Percentiles rank a stretch among this genome's conserved stretches.
Conservation (phyloP, 768 basidiomycete species). For the Amanita thiersii region DNA sequence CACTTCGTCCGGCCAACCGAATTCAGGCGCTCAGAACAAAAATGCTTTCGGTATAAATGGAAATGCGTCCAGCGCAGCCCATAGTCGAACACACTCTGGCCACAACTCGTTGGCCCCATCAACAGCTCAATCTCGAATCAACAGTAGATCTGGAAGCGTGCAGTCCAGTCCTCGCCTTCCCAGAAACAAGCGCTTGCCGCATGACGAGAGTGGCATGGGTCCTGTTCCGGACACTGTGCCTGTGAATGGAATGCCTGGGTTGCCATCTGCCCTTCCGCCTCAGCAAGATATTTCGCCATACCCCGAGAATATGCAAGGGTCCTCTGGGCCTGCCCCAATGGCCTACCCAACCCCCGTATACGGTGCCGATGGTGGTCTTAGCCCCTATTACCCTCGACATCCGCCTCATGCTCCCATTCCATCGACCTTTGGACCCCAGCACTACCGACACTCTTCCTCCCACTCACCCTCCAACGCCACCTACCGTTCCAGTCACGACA, state of each 20-base stretch:
- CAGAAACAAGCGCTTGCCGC: conserved; percentile 32
- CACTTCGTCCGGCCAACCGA: conserved; percentile 6
- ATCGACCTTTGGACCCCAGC: conserved; percentile 5
- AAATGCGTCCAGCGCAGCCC: conserved; percentile 4
- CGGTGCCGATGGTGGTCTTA: conserved; percentile 9
- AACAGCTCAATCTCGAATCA: conserved; percentile 32
- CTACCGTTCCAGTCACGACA: conserved; percentile 11
- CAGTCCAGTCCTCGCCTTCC: conserved; percentile 41
- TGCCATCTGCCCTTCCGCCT: conserved; percentile 2
- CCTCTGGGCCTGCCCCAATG: conserved; percentile 6
- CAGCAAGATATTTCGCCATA: conserved; percentile 3
- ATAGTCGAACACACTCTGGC: conserved; percentile 18
- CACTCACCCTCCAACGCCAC: conserved; percentile 9
- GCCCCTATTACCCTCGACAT: conserved; percentile 13
- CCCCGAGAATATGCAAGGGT: conserved; percentile 1
- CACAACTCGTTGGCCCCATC: conserved; percentile 20
- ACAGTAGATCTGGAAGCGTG: conserved; percentile 37
- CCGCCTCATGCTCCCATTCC: conserved; percentile 2
- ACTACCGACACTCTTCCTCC: conserved; percentile 7
- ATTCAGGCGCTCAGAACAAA: conserved; percentile 1
- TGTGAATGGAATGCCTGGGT: conserved; percentile 4
- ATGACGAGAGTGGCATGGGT: conserved; percentile 20
- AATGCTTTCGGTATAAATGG: background rate
- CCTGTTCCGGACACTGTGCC: conserved; percentile 8
- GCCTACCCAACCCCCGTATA: conserved; percentile 10